Evolutionary conservation across 176 grass and related monocot genomes (phyloP), one percentile per base, ranked within the genome.

Genomic region (Juncus effusus): DNA sequence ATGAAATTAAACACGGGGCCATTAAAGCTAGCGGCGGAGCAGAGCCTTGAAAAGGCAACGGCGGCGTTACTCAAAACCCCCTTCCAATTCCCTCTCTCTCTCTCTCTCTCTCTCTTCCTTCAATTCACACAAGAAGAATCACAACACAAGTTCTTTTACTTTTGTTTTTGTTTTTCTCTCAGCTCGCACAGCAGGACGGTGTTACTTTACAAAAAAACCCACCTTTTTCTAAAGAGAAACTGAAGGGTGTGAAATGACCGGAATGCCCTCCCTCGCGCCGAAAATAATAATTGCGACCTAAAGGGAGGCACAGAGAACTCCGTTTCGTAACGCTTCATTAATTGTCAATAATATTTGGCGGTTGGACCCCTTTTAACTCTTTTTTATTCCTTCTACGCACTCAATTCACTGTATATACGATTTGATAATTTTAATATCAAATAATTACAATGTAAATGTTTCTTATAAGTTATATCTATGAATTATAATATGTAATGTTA

Each of bases 21-120:
- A 68, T 68, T 68, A 69, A 69, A 69, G 65, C 44, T 37, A 69
- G 49, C 65, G 65, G 65, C 65, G 65, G 65, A 69, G 65, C 65
- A 69, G 65, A 69, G 47, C 65, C 65, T 69, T 69, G 49, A 69
- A 69, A 69, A 69, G 38, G 8, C 11, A 69, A 69, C 65, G 65
- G 65, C 65, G 65, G 65, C 65, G 65, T 69, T 69, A 69, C 49
- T 69, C 50, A 69, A 69, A 47, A 50, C 65, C 38, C 41, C 16
- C 4, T 69, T 28, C 8, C 49, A 52, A 13, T 36, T 63, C 61
- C 40, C 61, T 63, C 61, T 47, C 44, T 47, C 44, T 47, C 44
- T 47, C 44, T 12, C 47, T 69, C 50, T 69, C 12, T 16, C 19
- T 69, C 49, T 53, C 42, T 13, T 69, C 49, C 28, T 69, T 69